phyloP scores from a whole-genome alignment of 345 rosid species.

The Corymbia maculata region DNA sequence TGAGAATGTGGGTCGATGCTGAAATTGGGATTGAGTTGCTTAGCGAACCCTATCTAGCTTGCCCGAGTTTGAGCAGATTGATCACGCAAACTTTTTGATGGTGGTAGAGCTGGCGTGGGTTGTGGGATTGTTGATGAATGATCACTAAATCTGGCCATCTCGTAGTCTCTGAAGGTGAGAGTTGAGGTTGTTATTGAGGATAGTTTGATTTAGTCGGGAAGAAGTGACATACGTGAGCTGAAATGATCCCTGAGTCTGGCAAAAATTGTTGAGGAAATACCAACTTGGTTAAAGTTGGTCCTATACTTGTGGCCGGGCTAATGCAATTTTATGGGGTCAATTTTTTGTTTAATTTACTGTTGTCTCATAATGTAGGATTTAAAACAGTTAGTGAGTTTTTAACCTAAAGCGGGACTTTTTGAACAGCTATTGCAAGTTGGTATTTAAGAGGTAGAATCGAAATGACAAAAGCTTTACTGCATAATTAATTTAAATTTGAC shows the following conservation, averaged over 20 bases:
- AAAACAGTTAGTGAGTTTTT: neutral
- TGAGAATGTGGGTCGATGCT: neutral
- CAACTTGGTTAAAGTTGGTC: neutral
- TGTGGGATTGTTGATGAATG: neutral
- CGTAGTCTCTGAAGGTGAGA: neutral
- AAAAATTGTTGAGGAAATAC: neutral
- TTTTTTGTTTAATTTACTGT: neutral
- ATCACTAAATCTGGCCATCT: neutral
- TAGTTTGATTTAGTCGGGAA: neutral
- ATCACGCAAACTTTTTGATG: neutral
- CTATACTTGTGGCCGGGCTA: neutral
- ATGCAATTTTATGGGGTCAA: neutral
- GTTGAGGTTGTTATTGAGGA: neutral
- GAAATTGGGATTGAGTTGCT: neutral
- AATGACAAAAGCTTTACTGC: neutral
- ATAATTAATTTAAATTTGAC: neutral
- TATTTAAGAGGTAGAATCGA: neutral
- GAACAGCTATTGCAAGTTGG: neutral
- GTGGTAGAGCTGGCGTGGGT: neutral
- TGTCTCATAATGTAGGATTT: neutral
- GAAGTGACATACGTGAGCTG: neutral
- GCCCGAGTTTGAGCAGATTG: neutral
- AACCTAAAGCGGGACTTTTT: neutral
- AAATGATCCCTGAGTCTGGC: neutral
- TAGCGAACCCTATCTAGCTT: accelerated